Percentiles rank a stretch among this genome's conserved stretches.
These are phyloP conservation scores for Conticribra weissflogii DNA, from an alignment of 108 stramenopile species.

Conservation along the genomic window DNA sequence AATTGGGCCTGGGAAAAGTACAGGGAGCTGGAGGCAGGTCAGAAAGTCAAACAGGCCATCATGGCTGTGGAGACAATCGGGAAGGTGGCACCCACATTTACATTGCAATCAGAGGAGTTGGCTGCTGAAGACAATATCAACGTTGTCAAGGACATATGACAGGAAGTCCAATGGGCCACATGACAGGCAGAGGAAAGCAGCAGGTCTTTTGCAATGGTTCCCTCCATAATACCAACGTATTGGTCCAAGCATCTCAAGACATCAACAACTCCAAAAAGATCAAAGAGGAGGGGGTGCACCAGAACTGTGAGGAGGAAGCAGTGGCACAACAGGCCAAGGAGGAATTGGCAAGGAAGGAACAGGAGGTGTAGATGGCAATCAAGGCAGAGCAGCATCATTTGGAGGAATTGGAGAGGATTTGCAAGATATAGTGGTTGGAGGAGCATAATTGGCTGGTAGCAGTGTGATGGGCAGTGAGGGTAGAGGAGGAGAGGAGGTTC, in stretches of 20 bases:
- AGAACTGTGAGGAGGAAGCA: not conserved
- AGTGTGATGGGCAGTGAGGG: not conserved
- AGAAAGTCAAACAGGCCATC: slow-evolving; percentile 9
- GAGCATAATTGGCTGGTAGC: not conserved
- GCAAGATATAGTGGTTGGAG: not conserved
- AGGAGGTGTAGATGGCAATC: slow-evolving; percentile 8
- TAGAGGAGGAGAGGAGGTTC: slow-evolving; percentile 1
- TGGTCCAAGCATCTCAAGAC: slow-evolving; percentile 12
- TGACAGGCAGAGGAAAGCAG: slow-evolving; percentile 3
- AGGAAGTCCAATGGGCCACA: slow-evolving; percentile 2
- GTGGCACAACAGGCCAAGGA: not conserved
- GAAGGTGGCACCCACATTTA: not conserved
- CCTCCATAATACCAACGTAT: not conserved
- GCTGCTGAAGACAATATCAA: not conserved
- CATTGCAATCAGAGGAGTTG: not conserved
- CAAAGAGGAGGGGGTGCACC: not conserved
- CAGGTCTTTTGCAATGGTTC: slow-evolving; percentile 3
- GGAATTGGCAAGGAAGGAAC: slow-evolving; percentile 13
- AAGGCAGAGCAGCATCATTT: slow-evolving; percentile 3
- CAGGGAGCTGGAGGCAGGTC: slow-evolving; percentile 13
- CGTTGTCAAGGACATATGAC: not conserved
- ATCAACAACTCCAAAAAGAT: slow-evolving; percentile 1
- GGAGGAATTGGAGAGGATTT: not conserved
- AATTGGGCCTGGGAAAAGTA: slow-evolving; percentile 23
- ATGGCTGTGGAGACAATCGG: slow-evolving; percentile 11